Evolutionary conservation across 106 monocot genomes (phyloP).

Genomic region (Dendrobium officinale): DNA sequence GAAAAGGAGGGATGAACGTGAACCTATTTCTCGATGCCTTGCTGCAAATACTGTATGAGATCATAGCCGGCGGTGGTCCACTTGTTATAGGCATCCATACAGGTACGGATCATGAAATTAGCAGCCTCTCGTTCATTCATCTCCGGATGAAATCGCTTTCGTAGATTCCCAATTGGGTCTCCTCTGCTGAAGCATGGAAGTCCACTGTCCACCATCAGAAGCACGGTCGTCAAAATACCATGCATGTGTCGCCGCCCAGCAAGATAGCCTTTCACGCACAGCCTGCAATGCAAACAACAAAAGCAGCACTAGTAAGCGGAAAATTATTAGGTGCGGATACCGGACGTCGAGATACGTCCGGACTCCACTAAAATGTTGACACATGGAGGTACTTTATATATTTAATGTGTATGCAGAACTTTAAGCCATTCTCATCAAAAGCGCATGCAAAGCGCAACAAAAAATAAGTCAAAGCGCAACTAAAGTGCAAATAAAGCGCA

Average conservation of each 20-base stretch:
- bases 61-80: slow-evolving; percentile 99
- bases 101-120: slow-evolving; percentile 87
- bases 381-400: too few relatives aligned
- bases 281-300: slow-evolving; percentile 30
- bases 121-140: slow-evolving; percentile 97
- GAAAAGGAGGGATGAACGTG: not conserved
- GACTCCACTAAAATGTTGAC: too few relatives aligned
- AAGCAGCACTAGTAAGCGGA: not conserved
- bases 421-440: too few relatives aligned
- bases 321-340: too few relatives aligned
- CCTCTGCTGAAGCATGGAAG: slow-evolving; percentile 97
- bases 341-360: too few relatives aligned
- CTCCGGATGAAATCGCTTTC: slow-evolving; percentile 94
- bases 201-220: slow-evolving; percentile 92
- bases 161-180: slow-evolving; percentile 82
- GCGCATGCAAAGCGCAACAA: too few relatives aligned
- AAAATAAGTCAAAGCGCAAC: too few relatives aligned
- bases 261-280: slow-evolving; percentile 97
- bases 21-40: slow-evolving; percentile 83
- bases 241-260: slow-evolving; percentile 85
- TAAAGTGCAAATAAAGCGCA: too few relatives aligned
- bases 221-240: slow-evolving; percentile 74
- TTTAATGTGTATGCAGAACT: too few relatives aligned
- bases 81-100: slow-evolving; percentile 96
- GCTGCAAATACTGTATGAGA: slow-evolving; percentile 95